Base-by-base conservation (phyloP, 2,329 filamentous ascomycete species). In the Septoria linicola region DNA sequence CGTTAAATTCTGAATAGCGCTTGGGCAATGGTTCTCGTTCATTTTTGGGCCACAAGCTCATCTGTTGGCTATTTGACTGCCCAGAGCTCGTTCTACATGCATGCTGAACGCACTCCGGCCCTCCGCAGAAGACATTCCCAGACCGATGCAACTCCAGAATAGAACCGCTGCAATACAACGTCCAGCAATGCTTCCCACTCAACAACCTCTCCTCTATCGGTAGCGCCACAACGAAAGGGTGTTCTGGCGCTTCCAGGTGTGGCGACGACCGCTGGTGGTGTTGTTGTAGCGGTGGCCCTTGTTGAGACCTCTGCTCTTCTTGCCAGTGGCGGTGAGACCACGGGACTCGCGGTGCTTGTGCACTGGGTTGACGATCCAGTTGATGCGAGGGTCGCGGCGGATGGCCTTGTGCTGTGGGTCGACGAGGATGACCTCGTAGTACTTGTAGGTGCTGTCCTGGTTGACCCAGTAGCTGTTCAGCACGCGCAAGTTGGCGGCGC, bases 391-490 rank as follows among this genome's bases (percentile, higher is more conserved):
- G 77, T 99, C 93, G 73, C 88, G 89, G 78, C 93, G 93, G 84
- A 99, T 99, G 73, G 93, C 93, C 85, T 97, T 97, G 89, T 99
- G 93, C 82, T 95, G 88, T 75, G 93, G 93, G 82, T 99, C 93
- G 74, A 99, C 92, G 73, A 96, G 89, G 82, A 99, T 97, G 78
- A 97, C 86, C 81, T 99, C 93, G 83, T 84, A 99, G 88, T 99
- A 99, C 85, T 99, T 99, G 89, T 97, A 99, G 79, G 93, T 99
- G 58, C 91, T 96, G 83, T 99, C 93, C 84, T 97, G 90, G 88
- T 99, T 99, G 83, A 99, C 89, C 95, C 95, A 99, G 91, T 99
- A 99, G 62, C 92, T 97, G 88, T 99, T 99, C 73, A 99, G 88
- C 73, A 99, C 93, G 74, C 93, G 90, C 77, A 99, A 80, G 82